phyloP scores from a whole-genome alignment of 2,329 filamentous ascomycete species.

The Hysterium pulicare region DNA sequence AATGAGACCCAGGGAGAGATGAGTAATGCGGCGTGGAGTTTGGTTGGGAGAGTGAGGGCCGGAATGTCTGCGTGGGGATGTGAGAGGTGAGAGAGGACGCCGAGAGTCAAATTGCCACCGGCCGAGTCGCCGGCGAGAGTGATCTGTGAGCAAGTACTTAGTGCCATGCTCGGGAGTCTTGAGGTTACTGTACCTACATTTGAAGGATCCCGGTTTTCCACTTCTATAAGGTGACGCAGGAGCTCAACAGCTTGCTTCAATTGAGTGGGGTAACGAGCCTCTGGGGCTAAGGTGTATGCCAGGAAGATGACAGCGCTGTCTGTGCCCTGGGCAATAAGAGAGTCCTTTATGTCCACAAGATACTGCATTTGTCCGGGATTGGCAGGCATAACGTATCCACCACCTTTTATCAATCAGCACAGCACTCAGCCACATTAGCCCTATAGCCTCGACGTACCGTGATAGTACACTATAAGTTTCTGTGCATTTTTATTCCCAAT shows the following conservation, averaged over 20 bases:
- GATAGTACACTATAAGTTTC: conserved; percentile 47
- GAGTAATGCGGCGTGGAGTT: conserved; percentile 51
- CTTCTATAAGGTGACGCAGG: conserved; percentile 43
- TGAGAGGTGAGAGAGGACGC: conserved; percentile 48
- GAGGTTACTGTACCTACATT: conserved; percentile 11
- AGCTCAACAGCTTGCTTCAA: conserved; percentile 46
- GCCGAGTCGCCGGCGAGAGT: conserved; percentile 53
- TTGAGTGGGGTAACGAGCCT: conserved; percentile 47
- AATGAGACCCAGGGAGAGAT: conserved; percentile 60
- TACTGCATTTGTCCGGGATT: conserved; percentile 49
- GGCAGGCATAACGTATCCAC: conserved; percentile 54
- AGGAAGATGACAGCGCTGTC: conserved; percentile 51
- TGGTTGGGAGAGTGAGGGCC: conserved; percentile 38
- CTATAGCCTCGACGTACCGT: conserved; percentile 32
- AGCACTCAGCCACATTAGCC: background rate
- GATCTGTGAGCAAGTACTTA: conserved; percentile 33
- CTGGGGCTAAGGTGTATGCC: conserved; percentile 57
- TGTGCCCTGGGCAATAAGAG: conserved; percentile 40
- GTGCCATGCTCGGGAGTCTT: no score
- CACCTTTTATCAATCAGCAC: conserved; percentile 39
- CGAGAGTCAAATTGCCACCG: conserved; percentile 49
- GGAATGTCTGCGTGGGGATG: conserved; percentile 56
- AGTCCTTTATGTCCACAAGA: conserved; percentile 43
- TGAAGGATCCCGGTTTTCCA: conserved; percentile 31
- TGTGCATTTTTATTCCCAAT: conserved; percentile 38